Base-by-base conservation (phyloP, 208 protist species). In the Leishmania lainsoni region DNA sequence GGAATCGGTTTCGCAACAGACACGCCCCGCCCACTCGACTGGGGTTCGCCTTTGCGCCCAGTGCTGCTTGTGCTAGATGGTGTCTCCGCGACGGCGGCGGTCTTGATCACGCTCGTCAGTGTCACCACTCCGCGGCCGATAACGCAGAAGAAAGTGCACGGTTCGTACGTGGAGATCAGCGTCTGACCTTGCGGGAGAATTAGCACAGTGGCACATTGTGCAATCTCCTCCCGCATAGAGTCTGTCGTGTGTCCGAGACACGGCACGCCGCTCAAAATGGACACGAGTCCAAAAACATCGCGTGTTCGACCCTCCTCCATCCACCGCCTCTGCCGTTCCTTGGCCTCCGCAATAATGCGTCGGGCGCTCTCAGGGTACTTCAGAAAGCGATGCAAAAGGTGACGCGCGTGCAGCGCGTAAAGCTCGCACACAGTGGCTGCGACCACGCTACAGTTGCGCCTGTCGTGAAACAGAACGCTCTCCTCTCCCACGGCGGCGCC, bases 181-280 rank as follows among this genome's bases (percentile, higher is more conserved):
- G 71, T 70, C 68, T 88, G 54, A 22, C 90, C 82, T 14, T 90
- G 80, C 51, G 94, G 94, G 68, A 96, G 29, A 26, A 85, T 87
- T 32, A 88, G 58, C 29, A 90, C 76, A 32, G 74, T 76, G n/a
- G 93, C 94, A n/a, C 48, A 79, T 35, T 58, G 52, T 16, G 92
- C 89, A 5, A 97, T 68, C 51, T 81, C 86, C 83, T 90, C 86
- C 1, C 94, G 90, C 85, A 95, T 91, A 35, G 81, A 79, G 32
- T 95, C 92, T 5, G 94, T 96, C 16, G 90, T 91, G 78, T 97
- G 93, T 45, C 88, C 95, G 63, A 97, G 89, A 83, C 93, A 97
- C 16, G 94, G 93, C 63, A 97, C 90, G 52, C 89, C 87, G 61
- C 84, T 87, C 10, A 97, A 86, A 39, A 97, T 88, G 12, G 86